These are phyloP conservation scores for Lagerstroemia speciosa DNA, from an alignment of 345 rosid genomes.

Conservation along the genomic window DNA sequence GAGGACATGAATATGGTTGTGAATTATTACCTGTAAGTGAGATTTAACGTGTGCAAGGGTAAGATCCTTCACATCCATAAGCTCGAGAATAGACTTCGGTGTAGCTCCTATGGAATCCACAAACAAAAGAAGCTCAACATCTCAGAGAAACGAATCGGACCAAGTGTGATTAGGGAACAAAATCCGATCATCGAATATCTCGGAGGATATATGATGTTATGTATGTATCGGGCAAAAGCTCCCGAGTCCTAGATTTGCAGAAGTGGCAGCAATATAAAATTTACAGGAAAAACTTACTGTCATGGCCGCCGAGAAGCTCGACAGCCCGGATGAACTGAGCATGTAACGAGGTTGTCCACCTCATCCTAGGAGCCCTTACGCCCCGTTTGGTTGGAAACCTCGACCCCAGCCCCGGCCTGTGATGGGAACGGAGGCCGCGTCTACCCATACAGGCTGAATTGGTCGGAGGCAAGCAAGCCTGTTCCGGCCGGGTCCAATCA, in stretches of 20 bases:
- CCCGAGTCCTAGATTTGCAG: neutral
- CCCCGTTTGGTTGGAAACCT: conserved; percentile 52
- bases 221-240: neutral
- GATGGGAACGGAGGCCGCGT: neutral
- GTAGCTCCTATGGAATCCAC: conserved; percentile 52
- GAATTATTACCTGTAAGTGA: too few relatives aligned
- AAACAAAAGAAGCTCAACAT: conserved; percentile 4
- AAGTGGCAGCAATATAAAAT: neutral
- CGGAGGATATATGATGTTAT: neutral
- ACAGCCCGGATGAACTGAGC: conserved; percentile 96
- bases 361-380: conserved; percentile 71
- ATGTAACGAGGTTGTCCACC: conserved; percentile 98
- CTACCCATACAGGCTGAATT: neutral
- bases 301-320: conserved; percentile 97
- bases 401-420: conserved; percentile 42
- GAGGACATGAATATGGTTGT: too few relatives aligned
- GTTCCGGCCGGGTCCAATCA: neutral
- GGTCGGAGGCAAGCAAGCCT: neutral
- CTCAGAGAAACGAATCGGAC: neutral
- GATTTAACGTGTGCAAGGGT: too few relatives aligned
- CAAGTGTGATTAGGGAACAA: neutral
- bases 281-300: conserved; percentile 42
- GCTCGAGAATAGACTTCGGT: too few relatives aligned
- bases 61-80: too few relatives aligned
- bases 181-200: neutral